phyloP scores from a whole-genome alignment of 306 rosid species.

The Acacia acuminata region DNA sequence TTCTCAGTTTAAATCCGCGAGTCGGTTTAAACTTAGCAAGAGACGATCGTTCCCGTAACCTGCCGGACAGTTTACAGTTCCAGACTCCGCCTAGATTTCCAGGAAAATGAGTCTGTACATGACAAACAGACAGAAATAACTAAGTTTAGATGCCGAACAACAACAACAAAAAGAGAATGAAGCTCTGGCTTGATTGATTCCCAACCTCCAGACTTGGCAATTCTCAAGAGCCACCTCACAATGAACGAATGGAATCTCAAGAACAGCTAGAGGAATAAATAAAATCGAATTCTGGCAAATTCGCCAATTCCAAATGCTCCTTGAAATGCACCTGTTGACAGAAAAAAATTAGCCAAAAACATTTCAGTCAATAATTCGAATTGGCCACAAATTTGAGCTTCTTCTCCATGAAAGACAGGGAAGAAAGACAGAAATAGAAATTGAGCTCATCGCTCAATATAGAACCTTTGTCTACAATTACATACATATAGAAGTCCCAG shows the following conservation, averaged over 20 bases:
- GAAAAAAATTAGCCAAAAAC: slow-evolving; percentile 17
- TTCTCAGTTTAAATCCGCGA: slow-evolving; percentile 46
- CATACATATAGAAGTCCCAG: slow-evolving; percentile 37
- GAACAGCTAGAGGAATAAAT: slow-evolving; percentile 21
- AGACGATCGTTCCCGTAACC: slow-evolving; percentile 10
- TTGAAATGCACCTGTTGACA: slow-evolving; percentile 37
- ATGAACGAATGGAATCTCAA: slow-evolving; percentile 35
- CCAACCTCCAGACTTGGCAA: slow-evolving; percentile 29
- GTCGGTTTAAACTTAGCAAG: slow-evolving; percentile 18
- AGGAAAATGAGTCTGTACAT: slow-evolving; percentile 46
- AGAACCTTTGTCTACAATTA: slow-evolving; percentile 38
- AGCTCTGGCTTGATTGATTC: slow-evolving; percentile 19
- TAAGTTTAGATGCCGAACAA: slow-evolving; percentile 27
- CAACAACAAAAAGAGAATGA: slow-evolving; percentile 23
- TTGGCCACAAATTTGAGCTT: slow-evolving; percentile 13
- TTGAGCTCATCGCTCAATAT: slow-evolving; percentile 25
- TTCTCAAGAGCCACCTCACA: slow-evolving; percentile 18
- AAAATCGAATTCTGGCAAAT: slow-evolving; percentile 18
- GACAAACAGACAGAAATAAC: slow-evolving; percentile 18
- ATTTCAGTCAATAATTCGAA: slow-evolving; percentile 21
- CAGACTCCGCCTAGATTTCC: slow-evolving; percentile 35
- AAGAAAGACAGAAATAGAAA: background rate
- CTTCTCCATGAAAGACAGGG: background rate
- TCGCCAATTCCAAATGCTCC: slow-evolving; percentile 26
- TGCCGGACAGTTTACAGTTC: slow-evolving; percentile 31